Percentiles rank a stretch among this genome's conserved stretches.
Evolutionary conservation across 192 early-diverging fungal genomes (phyloP).

Genomic region (Phycomyces blakesleeanus): DNA sequence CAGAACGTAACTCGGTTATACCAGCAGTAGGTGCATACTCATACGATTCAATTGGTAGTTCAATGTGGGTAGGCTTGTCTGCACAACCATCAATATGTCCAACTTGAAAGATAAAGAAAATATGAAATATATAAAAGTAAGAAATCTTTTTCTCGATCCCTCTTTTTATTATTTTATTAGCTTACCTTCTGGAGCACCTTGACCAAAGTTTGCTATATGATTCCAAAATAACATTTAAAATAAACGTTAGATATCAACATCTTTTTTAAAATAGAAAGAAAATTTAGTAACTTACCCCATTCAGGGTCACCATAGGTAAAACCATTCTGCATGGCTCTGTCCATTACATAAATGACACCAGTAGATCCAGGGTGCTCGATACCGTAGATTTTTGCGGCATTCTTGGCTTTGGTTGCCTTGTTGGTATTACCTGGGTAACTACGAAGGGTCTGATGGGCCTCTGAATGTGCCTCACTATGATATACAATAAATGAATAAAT

Average conservation of each 20-base stretch:
- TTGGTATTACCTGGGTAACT: conserved; percentile 36
- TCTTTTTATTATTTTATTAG: background rate
- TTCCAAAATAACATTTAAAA: background rate
- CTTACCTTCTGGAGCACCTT: conserved; percentile 48
- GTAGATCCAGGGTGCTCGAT: conserved; percentile 43
- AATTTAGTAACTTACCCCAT: conserved; percentile 40
- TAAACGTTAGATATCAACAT: background rate
- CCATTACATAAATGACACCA: conserved; percentile 52
- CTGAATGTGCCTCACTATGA: conserved; percentile 29
- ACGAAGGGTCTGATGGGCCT: conserved; percentile 39
- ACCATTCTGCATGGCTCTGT: conserved; percentile 42
- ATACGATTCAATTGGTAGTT: conserved; percentile 4
- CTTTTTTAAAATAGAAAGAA: no score
- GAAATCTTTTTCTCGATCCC: no score
- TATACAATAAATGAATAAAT: no score
- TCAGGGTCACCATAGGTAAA: conserved; percentile 34
- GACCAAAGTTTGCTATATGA: conserved; percentile 26
- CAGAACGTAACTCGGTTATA: conserved; percentile 35
- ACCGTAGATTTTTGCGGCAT: conserved; percentile 16
- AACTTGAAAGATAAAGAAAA: background rate
- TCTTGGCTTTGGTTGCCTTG: conserved; percentile 15
- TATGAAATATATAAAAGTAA: background rate
- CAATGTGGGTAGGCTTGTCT: conserved; percentile 20
- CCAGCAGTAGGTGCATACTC: conserved; percentile 46
- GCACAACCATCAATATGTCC: conserved; percentile 33